Evolutionary conservation across 495 filamentous ascomycete species (phyloP), one percentile per base, ranked within the genome.

Genomic region (Penicillium desertorum): DNA sequence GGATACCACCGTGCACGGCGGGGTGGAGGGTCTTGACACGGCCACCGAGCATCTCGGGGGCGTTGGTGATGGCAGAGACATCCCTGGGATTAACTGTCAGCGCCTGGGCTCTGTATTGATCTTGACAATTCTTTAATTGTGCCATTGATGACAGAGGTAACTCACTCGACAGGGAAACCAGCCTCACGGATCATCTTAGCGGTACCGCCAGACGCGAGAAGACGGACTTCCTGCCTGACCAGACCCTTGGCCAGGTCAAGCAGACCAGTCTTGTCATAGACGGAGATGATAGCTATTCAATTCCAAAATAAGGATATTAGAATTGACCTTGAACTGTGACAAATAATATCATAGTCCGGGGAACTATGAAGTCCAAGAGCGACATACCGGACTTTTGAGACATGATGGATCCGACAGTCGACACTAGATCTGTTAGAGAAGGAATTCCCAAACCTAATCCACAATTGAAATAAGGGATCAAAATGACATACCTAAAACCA

Each of bases 21-120:
- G 92, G 94, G 78, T 98, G 92, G 42, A 98, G 87, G 48, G 93
- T 97, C 86, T 98, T 97, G 67, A 98, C 94, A 70, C 95, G 83
- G 45, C 95, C 94, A 60, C 88, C 86, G 30, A 98, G 86, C 88
- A 98, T 97, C 80, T 98, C 95, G 34, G 95, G 94, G n/a, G 93
- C 91, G 70, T 96, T 89, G 32, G 94, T 98, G 74, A 98, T 97
- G 68, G 90, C 90, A 56, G 91, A 96, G 61, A 98, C 88, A 77
- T 98, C 94, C 76, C 90, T 94, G 62, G n/a, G 27, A 63, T 30
- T 19, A 27, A 51, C 10, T 27, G 51, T 69, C 39, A 69, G 63
- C 36, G 19, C n/a, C 52, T 46, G 32, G 27, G 16, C 36, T 45
- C 29, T 17, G 16, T 25, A 39, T 45, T 32, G 23, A 45, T 25